Percentiles rank a stretch among this genome's conserved stretches.
Evolutionary conservation across 768 basidiomycete species (phyloP).

Genomic region (Tylopilus intermedius): DNA sequence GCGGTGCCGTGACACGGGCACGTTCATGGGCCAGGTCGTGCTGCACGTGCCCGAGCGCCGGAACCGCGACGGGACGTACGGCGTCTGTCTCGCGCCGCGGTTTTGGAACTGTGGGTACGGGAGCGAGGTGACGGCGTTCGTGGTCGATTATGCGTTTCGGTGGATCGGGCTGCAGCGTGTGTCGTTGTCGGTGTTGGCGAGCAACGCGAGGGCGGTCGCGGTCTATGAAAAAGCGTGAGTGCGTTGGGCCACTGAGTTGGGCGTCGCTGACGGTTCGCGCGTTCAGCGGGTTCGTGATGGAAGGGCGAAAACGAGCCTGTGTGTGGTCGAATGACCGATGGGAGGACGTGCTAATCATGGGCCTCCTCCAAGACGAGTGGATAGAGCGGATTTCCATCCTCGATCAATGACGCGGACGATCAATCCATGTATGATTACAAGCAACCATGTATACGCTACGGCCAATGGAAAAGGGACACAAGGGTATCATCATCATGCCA

Average conservation of each 20-base stretch:
- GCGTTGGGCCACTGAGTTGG: no score
- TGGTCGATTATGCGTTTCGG: conserved; percentile 38
- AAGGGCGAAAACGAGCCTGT: conserved; percentile 34
- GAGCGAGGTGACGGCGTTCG: conserved; percentile 36
- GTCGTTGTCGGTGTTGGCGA: conserved; percentile 36
- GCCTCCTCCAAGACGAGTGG: conserved; percentile 39
- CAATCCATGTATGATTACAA: conserved; percentile 7
- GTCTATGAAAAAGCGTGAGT: conserved; percentile 42
- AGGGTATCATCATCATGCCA: conserved; percentile 17
- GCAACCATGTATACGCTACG: conserved; percentile 7
- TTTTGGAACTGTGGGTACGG: conserved; percentile 42
- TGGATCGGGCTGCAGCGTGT: conserved; percentile 38
- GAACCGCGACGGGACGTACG: conserved; percentile 31
- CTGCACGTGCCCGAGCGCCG: conserved; percentile 23
- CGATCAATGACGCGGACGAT: conserved; percentile 11
- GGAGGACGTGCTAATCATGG: conserved; percentile 38
- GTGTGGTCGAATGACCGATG: conserved; percentile 35
- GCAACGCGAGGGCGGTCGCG: conserved; percentile 35
- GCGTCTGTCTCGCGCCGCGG: conserved; percentile 27
- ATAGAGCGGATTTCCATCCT: conserved; percentile 18
- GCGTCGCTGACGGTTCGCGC: background rate
- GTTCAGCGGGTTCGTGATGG: conserved; percentile 37
- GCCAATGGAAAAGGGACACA: background rate
- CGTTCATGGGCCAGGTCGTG: conserved; percentile 32
- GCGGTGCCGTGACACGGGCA: conserved; percentile 24